Conservation (phyloP, 495 filamentous ascomycete species). For the Corynascus novoguineensis region DNA sequence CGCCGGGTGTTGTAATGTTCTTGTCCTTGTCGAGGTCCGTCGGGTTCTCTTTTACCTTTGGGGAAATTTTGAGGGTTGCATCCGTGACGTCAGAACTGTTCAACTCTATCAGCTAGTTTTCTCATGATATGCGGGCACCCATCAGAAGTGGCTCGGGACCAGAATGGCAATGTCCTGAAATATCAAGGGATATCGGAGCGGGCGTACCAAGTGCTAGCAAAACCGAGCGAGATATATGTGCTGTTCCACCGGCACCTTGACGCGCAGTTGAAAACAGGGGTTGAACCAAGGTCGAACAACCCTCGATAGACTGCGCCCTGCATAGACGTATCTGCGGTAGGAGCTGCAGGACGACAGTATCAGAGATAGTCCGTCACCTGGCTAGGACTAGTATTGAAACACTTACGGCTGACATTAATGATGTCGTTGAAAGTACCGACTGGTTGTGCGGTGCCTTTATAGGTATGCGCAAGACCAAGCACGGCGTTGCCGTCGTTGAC, state of each 20-base stretch:
- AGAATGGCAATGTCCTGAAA: no score
- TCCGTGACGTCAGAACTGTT: constrained; percentile 15
- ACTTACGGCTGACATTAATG: not conserved
- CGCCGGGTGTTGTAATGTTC: constrained; percentile 9
- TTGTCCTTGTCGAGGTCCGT: not conserved
- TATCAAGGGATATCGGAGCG: no score
- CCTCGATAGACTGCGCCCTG: constrained; percentile 17
- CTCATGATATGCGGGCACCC: no score
- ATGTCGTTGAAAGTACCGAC: not conserved
- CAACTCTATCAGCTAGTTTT: no score
- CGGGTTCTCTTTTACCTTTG: not conserved
- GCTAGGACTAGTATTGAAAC: not conserved
- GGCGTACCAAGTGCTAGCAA: not conserved
- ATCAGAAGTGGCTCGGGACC: no score
- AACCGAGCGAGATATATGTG: constrained; percentile 14
- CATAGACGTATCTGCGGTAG: constrained; percentile 9
- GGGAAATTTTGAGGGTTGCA: not conserved
- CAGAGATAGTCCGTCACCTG: not conserved
- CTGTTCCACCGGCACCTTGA: constrained; percentile 14
- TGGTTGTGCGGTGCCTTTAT: not conserved
- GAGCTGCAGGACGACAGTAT: not conserved
- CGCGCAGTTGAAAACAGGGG: constrained; percentile 11
- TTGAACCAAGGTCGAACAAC: constrained; percentile 7
- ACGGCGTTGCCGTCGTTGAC: not conserved
- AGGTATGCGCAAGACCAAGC: constrained; percentile 5